Base-by-base conservation (phyloP, 2,329 filamentous ascomycete species). In the Xylariaceae sp. region DNA sequence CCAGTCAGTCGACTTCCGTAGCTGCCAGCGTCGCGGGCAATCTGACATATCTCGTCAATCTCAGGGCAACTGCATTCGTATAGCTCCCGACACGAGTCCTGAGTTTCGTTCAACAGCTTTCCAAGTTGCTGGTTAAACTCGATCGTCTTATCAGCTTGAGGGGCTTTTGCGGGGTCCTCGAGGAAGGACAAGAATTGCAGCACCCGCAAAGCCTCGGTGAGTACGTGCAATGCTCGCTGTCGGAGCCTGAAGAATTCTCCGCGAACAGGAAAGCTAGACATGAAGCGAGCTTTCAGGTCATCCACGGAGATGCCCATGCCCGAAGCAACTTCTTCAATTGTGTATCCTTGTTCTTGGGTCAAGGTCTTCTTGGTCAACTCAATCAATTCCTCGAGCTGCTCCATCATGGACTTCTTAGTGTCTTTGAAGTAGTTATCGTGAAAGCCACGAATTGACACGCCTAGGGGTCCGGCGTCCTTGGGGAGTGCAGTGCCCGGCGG, bases 31-130 rank as follows among this genome's bases (percentile, higher is more conserved):
- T 76, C 78, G 31, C 85, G 79, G 0, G 91, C 91, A 62, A 97
- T 86, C 40, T 78, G 71, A 71, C 92, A 97, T 39, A 99, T 81
- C 58, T 89, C 80, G 70, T 99, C 92, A n/a, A 97, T 81, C 72
- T 97, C 91, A 0, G 88, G 85, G 65, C 89, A 95, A 65, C 88
- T 94, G 75, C 92, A 97, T 66, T 96, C 89, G 72, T 94, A 99
- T 3, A 89, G 72, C 12, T 91, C 87, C 50, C 89, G 81, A 71
- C 92, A 97, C 6, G 89, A 95, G 42, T 83, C 83, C 69, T 99
- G 94, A 0, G 91, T 96, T 64, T 86, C 83, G 71, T 96, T 96
- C 77, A 99, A 85, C 9, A 97, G 77, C 43, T 81, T 82, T 31
- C 94, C 94, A 0, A 99, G 84, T 50, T 81, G 78, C 47, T 76